Percentiles rank a stretch among this genome's conserved stretches.
phyloP scores from a whole-genome alignment of 139 green algal genomes.

The Diplosphaera chodatii region DNA sequence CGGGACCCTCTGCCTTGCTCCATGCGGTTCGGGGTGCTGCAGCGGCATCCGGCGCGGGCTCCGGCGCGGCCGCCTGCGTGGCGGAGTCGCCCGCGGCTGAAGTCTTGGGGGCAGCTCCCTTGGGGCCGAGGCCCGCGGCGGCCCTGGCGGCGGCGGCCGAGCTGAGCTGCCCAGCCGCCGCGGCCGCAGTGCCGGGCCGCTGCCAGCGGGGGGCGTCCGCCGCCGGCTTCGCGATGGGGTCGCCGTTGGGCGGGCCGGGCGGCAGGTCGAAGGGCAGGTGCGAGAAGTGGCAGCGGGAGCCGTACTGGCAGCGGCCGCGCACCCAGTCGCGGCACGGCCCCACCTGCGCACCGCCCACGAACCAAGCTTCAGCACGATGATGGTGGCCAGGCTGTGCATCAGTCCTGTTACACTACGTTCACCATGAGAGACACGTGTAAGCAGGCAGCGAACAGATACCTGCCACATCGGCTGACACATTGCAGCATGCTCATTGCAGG shows the following conservation, averaged over 20 bases:
- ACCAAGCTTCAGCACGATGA: too few species aligned
- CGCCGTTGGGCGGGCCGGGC: background rate
- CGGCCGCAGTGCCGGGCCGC: background rate
- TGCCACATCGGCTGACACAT: too few species aligned
- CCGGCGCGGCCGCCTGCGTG: background rate
- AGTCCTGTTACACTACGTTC: too few species aligned
- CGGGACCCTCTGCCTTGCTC: background rate
- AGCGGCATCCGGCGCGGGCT: background rate
- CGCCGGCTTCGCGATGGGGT: constrained; percentile 9
- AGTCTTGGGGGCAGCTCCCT: background rate
- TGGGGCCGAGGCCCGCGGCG: background rate
- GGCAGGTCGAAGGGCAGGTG: constrained; percentile 43
- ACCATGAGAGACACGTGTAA: too few species aligned
- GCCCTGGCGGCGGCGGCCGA: background rate
- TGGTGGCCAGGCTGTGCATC: too few species aligned
- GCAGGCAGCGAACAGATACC: too few species aligned
- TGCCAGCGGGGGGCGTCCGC: background rate
- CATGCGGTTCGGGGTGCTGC: background rate
- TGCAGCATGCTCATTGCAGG: too few species aligned
- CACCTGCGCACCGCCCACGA: too few species aligned
- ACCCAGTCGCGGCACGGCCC: constrained; percentile 32
- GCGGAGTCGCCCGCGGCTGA: background rate
- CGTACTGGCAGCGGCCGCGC: constrained; percentile 37
- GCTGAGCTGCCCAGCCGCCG: background rate
- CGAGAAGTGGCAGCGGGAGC: constrained; percentile 22